Percentiles rank a stretch among this genome's conserved stretches.
phyloP scores from a whole-genome alignment of 2,329 filamentous ascomycete genomes.

The Chaetomiaceae sp. region DNA sequence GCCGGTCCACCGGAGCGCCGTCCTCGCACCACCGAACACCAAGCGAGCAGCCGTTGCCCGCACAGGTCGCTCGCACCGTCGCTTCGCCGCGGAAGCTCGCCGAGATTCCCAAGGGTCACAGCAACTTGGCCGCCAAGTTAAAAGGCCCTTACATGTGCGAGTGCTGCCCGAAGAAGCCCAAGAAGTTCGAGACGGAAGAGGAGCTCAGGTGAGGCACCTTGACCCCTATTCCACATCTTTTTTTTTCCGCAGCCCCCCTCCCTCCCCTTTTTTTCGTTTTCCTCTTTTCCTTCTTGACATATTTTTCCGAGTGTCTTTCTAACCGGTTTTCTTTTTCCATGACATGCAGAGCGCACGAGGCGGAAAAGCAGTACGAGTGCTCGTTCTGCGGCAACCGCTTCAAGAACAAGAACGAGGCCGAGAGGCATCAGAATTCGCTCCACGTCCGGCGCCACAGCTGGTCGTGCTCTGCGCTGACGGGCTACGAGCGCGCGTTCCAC shows the following conservation, averaged over 20 bases:
- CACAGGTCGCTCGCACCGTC: constrained; percentile 30
- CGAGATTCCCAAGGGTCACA: constrained; percentile 43
- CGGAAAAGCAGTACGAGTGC: constrained; percentile 95
- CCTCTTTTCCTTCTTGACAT: too few relatives aligned
- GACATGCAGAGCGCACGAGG: constrained; percentile 67
- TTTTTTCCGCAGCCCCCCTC: too few relatives aligned
- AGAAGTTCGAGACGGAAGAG: constrained; percentile 82
- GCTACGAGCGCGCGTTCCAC: constrained; percentile 80
- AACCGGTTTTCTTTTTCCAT: background rate
- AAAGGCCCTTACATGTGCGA: constrained; percentile 68
- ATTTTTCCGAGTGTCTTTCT: too few relatives aligned
- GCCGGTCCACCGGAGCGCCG: constrained; percentile 32
- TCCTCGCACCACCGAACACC: constrained; percentile 42
- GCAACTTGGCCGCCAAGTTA: constrained; percentile 41
- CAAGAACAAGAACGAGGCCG: constrained; percentile 98
- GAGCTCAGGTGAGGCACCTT: constrained; percentile 66
- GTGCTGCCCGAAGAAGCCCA: constrained; percentile 95
- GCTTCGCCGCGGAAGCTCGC: constrained; percentile 48
- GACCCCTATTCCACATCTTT: background rate
- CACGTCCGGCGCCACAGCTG: constrained; percentile 91
- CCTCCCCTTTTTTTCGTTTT: too few relatives aligned
- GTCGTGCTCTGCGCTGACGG: constrained; percentile 85
- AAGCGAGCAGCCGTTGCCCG: constrained; percentile 34
- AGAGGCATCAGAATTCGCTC: constrained; percentile 91
- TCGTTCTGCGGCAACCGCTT: constrained; percentile 90